Evolutionary conservation across 805 yeast species (phyloP), one percentile per base, ranked within the genome.

Genomic region (Hyphopichia homilentoma): DNA sequence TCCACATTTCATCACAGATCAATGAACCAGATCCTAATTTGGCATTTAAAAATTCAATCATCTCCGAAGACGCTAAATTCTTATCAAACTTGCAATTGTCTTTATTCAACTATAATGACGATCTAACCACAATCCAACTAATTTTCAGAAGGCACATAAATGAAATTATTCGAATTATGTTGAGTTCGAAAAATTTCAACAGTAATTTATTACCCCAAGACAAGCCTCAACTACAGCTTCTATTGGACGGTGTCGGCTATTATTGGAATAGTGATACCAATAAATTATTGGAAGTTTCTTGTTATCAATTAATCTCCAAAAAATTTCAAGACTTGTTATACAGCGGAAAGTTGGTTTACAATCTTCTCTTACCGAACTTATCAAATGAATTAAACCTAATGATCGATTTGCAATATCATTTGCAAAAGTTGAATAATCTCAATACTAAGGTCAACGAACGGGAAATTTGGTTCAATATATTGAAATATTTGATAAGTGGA

Each of bases 101-200:
- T 12, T 49, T 69, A n/a, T 63, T 57, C 43, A 63, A 56, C 35
- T 67, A 67, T 40, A 68, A 68, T 39, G 74, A 69, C 41, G 74
- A 68, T 39, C 50, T 65, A 36, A 61, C 70, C 27, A 69, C 75
- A 1, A 52, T 68, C 27, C 70, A 68, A 45, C 48, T 63, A 21
- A 59, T 66, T 17, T 52, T 65, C 47, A 40, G 74, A 32, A 55
- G 73, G 40, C 74, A 68, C 39, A 57, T 68, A 21, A 66, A 67
- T 39, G 72, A 66, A 35, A 54, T 68, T 16, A 45, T 63, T 7
- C 44, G 73, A 16, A 62, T 67, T 3, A 41, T 67, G 14, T 43
- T 64, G 20, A 55, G 64, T 16, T 57, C 61, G 21, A 63, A 59
- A 36, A 66, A 66, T 36, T 61, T 61, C 40, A 52, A 50, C 24